Conservation (phyloP, 1,139 yeast genomes). For the Candida frijolesensis region DNA sequence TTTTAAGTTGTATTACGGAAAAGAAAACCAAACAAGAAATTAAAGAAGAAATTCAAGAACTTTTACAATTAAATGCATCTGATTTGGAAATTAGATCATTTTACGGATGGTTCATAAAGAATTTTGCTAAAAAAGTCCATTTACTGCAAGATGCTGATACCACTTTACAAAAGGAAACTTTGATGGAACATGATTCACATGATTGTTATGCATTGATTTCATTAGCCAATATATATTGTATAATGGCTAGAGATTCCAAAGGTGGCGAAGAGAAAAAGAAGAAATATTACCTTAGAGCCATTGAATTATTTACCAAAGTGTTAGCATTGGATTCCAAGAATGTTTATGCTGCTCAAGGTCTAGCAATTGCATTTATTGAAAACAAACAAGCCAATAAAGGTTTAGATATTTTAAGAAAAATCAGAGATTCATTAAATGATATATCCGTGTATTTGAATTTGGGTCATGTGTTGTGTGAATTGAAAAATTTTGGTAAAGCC, state of each 20-base stretch:
- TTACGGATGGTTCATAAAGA: constrained; percentile 84
- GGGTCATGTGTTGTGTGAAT: constrained; percentile 85
- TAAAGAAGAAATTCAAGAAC: constrained; percentile 51
- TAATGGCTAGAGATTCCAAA: constrained; percentile 79
- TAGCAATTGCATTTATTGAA: constrained; percentile 91
- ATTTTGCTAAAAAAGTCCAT: constrained; percentile 58
- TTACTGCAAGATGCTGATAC: constrained; percentile 67
- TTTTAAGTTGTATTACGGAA: constrained; percentile 44
- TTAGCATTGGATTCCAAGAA: constrained; percentile 80
- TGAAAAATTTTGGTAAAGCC: constrained; percentile 81
- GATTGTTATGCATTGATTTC: constrained; percentile 89
- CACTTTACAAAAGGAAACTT: constrained; percentile 79
- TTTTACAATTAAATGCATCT: constrained; percentile 57
- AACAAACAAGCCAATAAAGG: constrained; percentile 78
- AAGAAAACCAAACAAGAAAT: constrained; percentile 43
- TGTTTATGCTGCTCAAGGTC: constrained; percentile 97
- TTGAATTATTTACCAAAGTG: constrained; percentile 87
- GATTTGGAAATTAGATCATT: constrained; percentile 86
- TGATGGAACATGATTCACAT: constrained; percentile 80
- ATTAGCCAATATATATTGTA: constrained; percentile 82
- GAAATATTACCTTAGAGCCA: constrained; percentile 82
- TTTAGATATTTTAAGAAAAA: constrained; percentile 81
- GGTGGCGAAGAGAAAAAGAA: constrained; percentile 63
- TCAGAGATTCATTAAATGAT: constrained; percentile 86
- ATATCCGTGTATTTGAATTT: constrained; percentile 80